Percentiles rank a stretch among this genome's conserved stretches.
Conservation (phyloP, 2,329 filamentous ascomycete species). For the Hypoxylon sp. region DNA sequence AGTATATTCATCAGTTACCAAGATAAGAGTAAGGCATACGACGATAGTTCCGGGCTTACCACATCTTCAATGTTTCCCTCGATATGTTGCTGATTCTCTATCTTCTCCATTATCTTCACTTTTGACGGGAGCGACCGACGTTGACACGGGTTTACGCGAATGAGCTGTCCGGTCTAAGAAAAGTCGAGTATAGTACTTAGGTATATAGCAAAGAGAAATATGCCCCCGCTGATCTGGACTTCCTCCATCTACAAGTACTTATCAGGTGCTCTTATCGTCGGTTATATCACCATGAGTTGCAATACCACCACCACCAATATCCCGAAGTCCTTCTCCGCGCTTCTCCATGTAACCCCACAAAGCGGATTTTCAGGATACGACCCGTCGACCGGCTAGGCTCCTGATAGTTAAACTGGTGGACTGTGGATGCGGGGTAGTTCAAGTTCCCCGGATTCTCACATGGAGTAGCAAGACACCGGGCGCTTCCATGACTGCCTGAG, state of each 20-base stretch:
- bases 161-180: neutral
- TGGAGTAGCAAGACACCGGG: too few relatives aligned
- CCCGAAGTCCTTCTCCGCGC: conserved; percentile 27
- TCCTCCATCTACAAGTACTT: neutral
- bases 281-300: neutral
- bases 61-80: conserved; percentile 21
- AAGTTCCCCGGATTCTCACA: too few relatives aligned
- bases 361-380: neutral
- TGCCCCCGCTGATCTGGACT: neutral
- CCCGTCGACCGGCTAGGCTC: conserved; percentile 9
- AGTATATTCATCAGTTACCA: neutral
- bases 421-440: too few relatives aligned
- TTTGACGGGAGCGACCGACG: neutral
- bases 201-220: neutral
- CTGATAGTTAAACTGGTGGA: conserved; percentile 16
- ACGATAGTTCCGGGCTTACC: neutral
- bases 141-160: neutral
- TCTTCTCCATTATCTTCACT: conserved; percentile 26
- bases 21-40: neutral
- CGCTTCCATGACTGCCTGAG: too few relatives aligned
- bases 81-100: conserved; percentile 21
- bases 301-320: conserved; percentile 4
- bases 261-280: conserved; percentile 1
- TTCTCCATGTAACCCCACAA: conserved; percentile 22
- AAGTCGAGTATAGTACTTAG: neutral